Evolutionary conservation across 2,329 filamentous ascomycete genomes (phyloP), one percentile per base, ranked within the genome.

Genomic region (Fonsecaea erecta): DNA sequence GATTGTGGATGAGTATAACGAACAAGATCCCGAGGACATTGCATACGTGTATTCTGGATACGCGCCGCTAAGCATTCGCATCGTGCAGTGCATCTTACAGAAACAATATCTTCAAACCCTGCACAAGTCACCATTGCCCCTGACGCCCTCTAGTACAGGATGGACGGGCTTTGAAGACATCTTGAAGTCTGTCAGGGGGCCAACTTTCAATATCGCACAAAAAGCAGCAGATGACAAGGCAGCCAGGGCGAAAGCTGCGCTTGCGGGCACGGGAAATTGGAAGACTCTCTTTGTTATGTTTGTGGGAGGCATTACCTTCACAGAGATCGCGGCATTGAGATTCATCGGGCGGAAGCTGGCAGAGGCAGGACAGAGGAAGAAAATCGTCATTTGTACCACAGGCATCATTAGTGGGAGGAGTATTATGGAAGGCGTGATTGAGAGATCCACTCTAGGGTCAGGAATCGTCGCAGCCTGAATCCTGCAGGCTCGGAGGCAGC

Each of bases 41-140:
- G 90, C 93, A n/a, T 99, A 99, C 74, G 93, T 97, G 11, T 99
- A 98, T 79, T 96, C 92, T 69, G 96, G 95, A 59, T 99, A 98
- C 75, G 95, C 96, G 3, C 96, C 95, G 0, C 84, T 99, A 12
- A 96, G 92, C 52, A 86, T 98, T 60, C 89, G 95, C 16, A 85
- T 99, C 3, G 90, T 99, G 5, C 96, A 99, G 77, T 95, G 92
- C 75, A 86, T 98, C 56, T 80, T 99, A 54, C 93, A 98, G 76
- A 99, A 99, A 77, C 87, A 92, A 63, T 91, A 93, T 71, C 81
- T 99, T 32, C 81, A 89, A 63, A 87, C 86, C 3, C 84, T 93
- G 11, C 88, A 86, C 59, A 88, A 86, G 71, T 90, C 90, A 32
- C 85, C 84, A 16, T 79, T 81, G 48, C 83, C 79, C 56, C 85